Base-by-base conservation (phyloP, 306 rosid genomes). In the Gynostemma pentaphyllum region DNA sequence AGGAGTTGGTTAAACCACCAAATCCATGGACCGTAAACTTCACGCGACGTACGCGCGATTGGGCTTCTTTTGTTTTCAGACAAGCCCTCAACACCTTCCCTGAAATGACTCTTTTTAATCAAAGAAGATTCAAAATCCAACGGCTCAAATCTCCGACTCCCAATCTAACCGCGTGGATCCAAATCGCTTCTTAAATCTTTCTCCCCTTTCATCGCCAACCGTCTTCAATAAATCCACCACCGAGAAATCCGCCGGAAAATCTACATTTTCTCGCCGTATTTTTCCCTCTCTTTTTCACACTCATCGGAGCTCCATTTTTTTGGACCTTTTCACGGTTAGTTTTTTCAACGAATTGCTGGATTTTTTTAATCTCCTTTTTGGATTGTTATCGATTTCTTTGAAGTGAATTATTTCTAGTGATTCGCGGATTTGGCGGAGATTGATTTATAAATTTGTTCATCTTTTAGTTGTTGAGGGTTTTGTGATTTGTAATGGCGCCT, bases 401-500 rank as follows among this genome's bases (percentile, higher is more conserved):
- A 24, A 0, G 30, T 5, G 18, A 13, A 23, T 24, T 4, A 15
- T 24, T 9, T 19, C 30, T 2, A 22, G 23, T 48, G 54, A 39
- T 37, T 62, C 24, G 46, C 23, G 49, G 51, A 10, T 3, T 62
- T 41, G 6, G 13, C 19, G 19, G 53, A 64, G 45, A 48, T 11
- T n/a, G n/a, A 45, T 32, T 0, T 30, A n/a, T 22, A 44, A 15
- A 8, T 21, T 48, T 8, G n/a, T 4, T 27, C 45, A 0, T 16
- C 3, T 63, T 5, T 10, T 26, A 27, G 68, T 26, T 45, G 16
- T 64, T 26, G 28, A 9, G 29, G 46, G 55, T 12, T 30, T 9
- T 22, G 67, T 5, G 29, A n/a, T 23, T 23, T 21, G 15, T 61
- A 0, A 64, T 64, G 68, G 83, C 95, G 75, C 74, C 90, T 70